These are phyloP conservation scores for Aureobasidium sp. DNA, from an alignment of 2,329 filamentous ascomycete species.

Conservation along the genomic window DNA sequence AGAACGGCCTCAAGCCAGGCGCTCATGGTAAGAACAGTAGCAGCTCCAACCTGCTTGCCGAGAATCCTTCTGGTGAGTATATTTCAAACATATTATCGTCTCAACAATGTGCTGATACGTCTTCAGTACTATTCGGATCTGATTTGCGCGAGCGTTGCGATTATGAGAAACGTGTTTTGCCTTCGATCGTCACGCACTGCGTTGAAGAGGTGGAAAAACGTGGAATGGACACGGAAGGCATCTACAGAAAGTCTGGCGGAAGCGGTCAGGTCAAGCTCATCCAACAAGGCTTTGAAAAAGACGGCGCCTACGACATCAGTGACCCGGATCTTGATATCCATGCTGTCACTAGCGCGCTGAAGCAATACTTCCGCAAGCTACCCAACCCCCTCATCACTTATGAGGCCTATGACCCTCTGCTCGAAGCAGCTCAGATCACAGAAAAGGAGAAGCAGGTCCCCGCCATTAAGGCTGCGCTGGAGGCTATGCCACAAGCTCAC, in stretches of 20 bases:
- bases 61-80: conserved; percentile 25
- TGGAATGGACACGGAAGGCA: conserved; percentile 95
- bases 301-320: conserved; percentile 75
- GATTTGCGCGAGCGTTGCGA: conserved; percentile 81
- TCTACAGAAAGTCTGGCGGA: conserved; percentile 95
- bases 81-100: background rate
- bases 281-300: conserved; percentile 83
- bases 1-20: conserved; percentile 25
- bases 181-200: conserved; percentile 82
- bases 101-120: background rate
- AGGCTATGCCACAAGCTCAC: conserved; percentile 73
- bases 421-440: conserved; percentile 59
- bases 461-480: conserved; percentile 65
- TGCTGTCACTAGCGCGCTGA: conserved; percentile 87
- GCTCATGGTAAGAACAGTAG: conserved; percentile 34
- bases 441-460: conserved; percentile 60
- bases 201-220: conserved; percentile 94
- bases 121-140: conserved; percentile 67
- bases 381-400: conserved; percentile 85
- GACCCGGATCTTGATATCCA: conserved; percentile 93
- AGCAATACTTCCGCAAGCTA: conserved; percentile 94
- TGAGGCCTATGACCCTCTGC: conserved; percentile 80
- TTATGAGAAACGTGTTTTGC: conserved; percentile 80
- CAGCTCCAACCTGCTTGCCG: conserved; percentile 32
- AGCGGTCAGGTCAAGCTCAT: conserved; percentile 84